Conservation (phyloP, 768 basidiomycete genomes). For the Calocybe cyanea region DNA sequence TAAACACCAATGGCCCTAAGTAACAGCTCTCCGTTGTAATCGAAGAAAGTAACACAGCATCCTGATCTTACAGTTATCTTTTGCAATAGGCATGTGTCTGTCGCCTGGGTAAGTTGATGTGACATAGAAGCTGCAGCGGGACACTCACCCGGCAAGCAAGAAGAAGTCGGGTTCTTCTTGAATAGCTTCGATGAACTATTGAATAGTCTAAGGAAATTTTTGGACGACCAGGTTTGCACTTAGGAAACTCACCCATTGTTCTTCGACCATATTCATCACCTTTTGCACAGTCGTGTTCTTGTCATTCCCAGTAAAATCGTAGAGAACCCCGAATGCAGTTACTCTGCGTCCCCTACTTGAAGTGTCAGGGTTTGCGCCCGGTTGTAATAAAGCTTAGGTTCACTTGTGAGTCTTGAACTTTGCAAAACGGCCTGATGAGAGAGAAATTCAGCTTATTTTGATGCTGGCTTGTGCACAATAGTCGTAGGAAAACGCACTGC, state of each 20-base stretch:
- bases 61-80: constrained; percentile 52
- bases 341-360: constrained; percentile 57
- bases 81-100: constrained; percentile 80
- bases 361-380: not conserved
- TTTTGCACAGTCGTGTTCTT: constrained; percentile 71
- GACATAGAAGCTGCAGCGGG: not conserved
- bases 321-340: constrained; percentile 79
- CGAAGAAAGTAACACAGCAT: not conserved
- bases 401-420: constrained; percentile 77
- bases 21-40: not conserved
- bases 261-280: constrained; percentile 73
- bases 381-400: not conserved
- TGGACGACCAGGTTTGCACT: too few species aligned
- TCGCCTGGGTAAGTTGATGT: not conserved
- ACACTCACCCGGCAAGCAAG: constrained; percentile 58
- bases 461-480: too few species aligned
- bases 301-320: constrained; percentile 69
- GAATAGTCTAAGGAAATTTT: not conserved
- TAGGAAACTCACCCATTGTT: constrained; percentile 72
- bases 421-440: constrained; percentile 44
- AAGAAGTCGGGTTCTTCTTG: constrained; percentile 81
- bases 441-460: too few species aligned
- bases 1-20: constrained; percentile 67
- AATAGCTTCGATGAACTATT: constrained; percentile 74
- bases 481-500: constrained; percentile 21